Evolutionary conservation across 2,329 filamentous ascomycete species (phyloP).

Genomic region (Phyllosticta citrichinensis): DNA sequence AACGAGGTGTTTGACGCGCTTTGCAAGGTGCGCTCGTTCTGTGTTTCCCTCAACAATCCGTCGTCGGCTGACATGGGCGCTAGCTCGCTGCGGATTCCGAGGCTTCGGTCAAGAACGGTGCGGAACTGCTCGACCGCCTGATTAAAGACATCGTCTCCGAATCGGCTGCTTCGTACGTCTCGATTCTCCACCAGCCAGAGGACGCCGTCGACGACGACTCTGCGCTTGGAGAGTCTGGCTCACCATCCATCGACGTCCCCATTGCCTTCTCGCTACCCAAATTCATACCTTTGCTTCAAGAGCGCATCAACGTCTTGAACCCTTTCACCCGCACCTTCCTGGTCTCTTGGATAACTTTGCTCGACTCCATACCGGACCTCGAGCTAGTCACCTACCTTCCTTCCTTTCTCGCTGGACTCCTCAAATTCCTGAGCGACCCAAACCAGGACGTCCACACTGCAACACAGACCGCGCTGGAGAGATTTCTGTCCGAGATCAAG

Average conservation of each 20-base stretch:
- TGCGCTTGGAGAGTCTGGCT: slow-evolving; percentile 14
- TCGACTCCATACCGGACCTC: slow-evolving; percentile 93
- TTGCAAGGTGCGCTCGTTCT: slow-evolving; percentile 59
- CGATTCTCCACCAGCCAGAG: slow-evolving; percentile 60
- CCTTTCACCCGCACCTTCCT: slow-evolving; percentile 92
- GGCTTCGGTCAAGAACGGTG: slow-evolving; percentile 94
- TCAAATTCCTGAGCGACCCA: slow-evolving; percentile 85
- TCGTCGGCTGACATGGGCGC: slow-evolving; percentile 15
- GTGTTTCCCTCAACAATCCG: background rate
- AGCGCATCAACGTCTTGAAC: slow-evolving; percentile 88
- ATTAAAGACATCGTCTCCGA: slow-evolving; percentile 96
- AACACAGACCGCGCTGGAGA: slow-evolving; percentile 79
- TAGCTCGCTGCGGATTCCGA: slow-evolving; percentile 93
- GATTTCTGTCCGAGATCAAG: slow-evolving; percentile 87
- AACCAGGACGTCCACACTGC: slow-evolving; percentile 92
- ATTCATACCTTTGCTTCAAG: slow-evolving; percentile 88
- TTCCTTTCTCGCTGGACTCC: slow-evolving; percentile 77
- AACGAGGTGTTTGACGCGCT: slow-evolving; percentile 97
- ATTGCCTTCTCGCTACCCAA: slow-evolving; percentile 85
- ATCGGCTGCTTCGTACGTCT: slow-evolving; percentile 89
- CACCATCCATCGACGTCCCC: slow-evolving; percentile 39
- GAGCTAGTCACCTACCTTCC: slow-evolving; percentile 90
- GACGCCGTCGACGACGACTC: slow-evolving; percentile 40
- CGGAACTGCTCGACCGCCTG: slow-evolving; percentile 85
- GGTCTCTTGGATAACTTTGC: slow-evolving; percentile 87